Conservation (phyloP, 2,329 filamentous ascomycete genomes). For the Hortaea werneckii region DNA sequence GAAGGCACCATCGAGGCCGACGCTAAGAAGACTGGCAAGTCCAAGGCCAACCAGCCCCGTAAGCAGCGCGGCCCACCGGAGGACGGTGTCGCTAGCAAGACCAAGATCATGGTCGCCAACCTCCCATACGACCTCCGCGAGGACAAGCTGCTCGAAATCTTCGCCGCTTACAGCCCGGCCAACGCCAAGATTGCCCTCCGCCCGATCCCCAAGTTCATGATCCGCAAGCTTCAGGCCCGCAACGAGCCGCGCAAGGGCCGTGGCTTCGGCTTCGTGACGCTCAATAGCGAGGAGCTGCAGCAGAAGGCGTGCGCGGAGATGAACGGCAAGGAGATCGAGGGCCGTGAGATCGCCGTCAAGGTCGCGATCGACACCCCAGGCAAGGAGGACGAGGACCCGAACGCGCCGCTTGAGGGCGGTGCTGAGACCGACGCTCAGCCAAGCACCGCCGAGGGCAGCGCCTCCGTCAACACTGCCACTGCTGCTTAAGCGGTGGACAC, state of each 20-base stretch:
- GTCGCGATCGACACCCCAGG: constrained; percentile 98
- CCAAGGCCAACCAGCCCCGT: constrained; percentile 46
- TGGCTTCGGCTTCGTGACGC: constrained; percentile 96
- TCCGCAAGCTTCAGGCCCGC: constrained; percentile 98
- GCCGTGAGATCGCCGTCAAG: constrained; percentile 98
- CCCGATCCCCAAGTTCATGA: constrained; percentile 98
- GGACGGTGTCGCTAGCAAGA: constrained; percentile 96
- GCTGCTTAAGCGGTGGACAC: constrained; percentile 8
- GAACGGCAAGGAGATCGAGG: constrained; percentile 99
- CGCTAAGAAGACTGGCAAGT: constrained; percentile 31
- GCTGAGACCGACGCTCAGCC: constrained; percentile 22
- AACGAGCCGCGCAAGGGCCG: constrained; percentile 98
- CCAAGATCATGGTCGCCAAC: constrained; percentile 99
- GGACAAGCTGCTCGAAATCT: constrained; percentile 98
- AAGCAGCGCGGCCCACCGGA: constrained; percentile 91
- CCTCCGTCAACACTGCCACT: constrained; percentile 21
- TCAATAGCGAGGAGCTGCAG: constrained; percentile 90
- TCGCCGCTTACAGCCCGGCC: constrained; percentile 79
- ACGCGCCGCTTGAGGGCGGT: constrained; percentile 35
- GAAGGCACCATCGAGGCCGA: constrained; percentile 30
- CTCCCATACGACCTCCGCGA: constrained; percentile 96
- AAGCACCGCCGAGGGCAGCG: constrained; percentile 26
- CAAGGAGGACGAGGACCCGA: constrained; percentile 77
- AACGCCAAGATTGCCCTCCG: constrained; percentile 98
- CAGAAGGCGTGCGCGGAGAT: constrained; percentile 95